phyloP scores from a whole-genome alignment of 345 rosid genomes.

The Brassica incana region DNA sequence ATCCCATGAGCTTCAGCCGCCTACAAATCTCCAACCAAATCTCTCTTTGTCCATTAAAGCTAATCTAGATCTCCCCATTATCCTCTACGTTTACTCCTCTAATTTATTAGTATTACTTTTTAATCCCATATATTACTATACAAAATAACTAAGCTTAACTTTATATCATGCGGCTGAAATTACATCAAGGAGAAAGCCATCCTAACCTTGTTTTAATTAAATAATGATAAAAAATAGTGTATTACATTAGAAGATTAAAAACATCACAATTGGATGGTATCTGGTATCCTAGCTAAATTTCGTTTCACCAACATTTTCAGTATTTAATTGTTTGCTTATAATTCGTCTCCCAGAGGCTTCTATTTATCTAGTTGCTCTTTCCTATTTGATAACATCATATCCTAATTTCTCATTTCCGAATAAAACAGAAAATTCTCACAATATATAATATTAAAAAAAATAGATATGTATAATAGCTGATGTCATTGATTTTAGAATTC shows the following conservation, averaged over 20 bases:
- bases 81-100: slow-evolving; percentile 27
- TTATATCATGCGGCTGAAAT: slow-evolving; percentile 28
- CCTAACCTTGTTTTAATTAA: slow-evolving; percentile 4
- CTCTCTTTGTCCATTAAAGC: slow-evolving; percentile 27
- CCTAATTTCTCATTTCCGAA: background rate
- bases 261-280: slow-evolving; percentile 3
- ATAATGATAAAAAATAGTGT: background rate
- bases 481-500: background rate
- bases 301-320: background rate
- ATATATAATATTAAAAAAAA: background rate
- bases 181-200: slow-evolving; percentile 22
- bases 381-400: background rate
- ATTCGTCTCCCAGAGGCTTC: background rate
- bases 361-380: background rate
- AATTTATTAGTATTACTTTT: slow-evolving; percentile 25
- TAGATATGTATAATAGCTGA: slow-evolving; percentile 21
- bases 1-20: slow-evolving; percentile 36
- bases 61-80: slow-evolving; percentile 23
- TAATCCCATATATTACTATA: slow-evolving; percentile 1
- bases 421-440: slow-evolving; percentile 4
- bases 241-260: slow-evolving; percentile 1
- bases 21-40: slow-evolving; percentile 36
- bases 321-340: background rate
- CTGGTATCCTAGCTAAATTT: slow-evolving; percentile 3
- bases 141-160: slow-evolving; percentile 8